Evolutionary conservation across 1,139 yeast genomes (phyloP), one percentile per base, ranked within the genome.

Genomic region (Diutina mesorugosa): DNA sequence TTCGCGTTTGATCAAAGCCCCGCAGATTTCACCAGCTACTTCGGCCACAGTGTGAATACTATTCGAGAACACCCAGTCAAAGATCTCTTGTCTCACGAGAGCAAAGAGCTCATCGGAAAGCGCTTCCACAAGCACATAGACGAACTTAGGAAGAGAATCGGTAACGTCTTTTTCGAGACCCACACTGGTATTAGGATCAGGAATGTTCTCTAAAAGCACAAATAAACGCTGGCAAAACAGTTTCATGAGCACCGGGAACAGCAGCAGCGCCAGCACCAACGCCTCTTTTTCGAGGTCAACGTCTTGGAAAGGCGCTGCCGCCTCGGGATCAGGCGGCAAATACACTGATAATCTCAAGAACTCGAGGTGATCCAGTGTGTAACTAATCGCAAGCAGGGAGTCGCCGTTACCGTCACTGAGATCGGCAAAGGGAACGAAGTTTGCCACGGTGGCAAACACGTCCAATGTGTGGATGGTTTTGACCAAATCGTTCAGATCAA

Each of bases 401-500:
- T 81, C 85, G 30, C 77, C 73, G 4, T 61, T 60, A 0, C 76
- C 81, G 9, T 66, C 62, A 2, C 79, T 70, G 32, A 85, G 65
- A 62, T 82, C 85, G 48, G 75, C 72, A 61, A 90, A 76, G 0
- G 97, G 97, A 4, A 88, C 80, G 60, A 84, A 86, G 14, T 86
- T 76, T 0, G 91, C 85, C 38, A 87, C 80, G 0, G 89, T 78
- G 12, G 90, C 85, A 60, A 93, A 78, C 29, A 88, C 79, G 60
- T 85, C 82, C 55, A 91, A 72, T 0, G 96, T 81, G 56, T 81
- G 78, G 45, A 85, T 75, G 0, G 97, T 85, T 65, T 91, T 83
- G 32, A 76, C 79, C 57, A 90, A 76, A 69, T 93, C 99, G 67
- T 91, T 93, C 0, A 95, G 82, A 66, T 93, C 98, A 53, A 93